A percentile compares a stretch with the other conserved stretches of the same genome.
These are phyloP conservation scores for Phytopythium helicoides DNA, from an alignment of 352 stramenopile species.

Conservation along the genomic window DNA sequence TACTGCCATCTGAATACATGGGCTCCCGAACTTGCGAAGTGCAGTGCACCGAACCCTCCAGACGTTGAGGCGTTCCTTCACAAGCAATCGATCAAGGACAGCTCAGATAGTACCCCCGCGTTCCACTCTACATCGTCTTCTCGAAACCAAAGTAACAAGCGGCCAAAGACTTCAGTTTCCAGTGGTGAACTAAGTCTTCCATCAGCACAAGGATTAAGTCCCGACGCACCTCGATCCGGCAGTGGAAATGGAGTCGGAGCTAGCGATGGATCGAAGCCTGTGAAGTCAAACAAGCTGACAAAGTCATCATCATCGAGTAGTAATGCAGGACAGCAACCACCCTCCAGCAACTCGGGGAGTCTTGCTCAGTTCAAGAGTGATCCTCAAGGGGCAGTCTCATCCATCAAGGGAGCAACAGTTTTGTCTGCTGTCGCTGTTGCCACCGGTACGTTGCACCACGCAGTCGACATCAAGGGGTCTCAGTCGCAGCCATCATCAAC, in stretches of 20 bases:
- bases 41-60: constrained; percentile 58
- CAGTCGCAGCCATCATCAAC: no score
- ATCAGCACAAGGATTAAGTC: no score
- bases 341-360: not conserved
- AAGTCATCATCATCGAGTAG: not conserved
- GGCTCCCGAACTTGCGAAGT: constrained; percentile 68
- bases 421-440: not conserved
- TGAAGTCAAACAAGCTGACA: not conserved
- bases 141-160: constrained; percentile 46
- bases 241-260: no score
- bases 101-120: no score
- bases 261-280: no score
- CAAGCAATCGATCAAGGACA: constrained; percentile 68
- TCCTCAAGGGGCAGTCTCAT: not conserved
- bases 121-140: constrained; percentile 10
- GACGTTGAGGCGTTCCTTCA: constrained; percentile 70
- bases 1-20: constrained; percentile 83
- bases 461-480: constrained; percentile 5
- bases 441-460: constrained; percentile 8
- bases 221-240: no score
- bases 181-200: constrained; percentile 4
- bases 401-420: not conserved
- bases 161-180: constrained; percentile 16
- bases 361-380: not conserved
- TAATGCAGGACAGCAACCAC: not conserved